Base-by-base conservation (phyloP, 2,329 filamentous ascomycete species). In the Ophiocordyceps unilateralis region DNA sequence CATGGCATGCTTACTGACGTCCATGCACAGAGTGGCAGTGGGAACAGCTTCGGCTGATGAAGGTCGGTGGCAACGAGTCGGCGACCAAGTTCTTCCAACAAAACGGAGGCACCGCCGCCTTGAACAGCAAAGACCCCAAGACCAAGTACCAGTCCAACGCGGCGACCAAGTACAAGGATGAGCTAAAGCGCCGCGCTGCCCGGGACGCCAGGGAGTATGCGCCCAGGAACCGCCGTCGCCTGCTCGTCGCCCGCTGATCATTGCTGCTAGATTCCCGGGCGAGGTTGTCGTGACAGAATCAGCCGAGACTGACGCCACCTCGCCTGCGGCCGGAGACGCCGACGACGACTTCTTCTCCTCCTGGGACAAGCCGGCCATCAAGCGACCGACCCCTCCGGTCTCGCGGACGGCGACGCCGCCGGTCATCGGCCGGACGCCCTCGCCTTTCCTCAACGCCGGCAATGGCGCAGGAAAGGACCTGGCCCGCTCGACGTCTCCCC, bases 301-400 rank as follows among this genome's bases (percentile, higher is more conserved):
- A 26, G 69, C 72, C 48, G 73, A 78, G 21, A 67, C 72, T 41
- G 80, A 85, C 46, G 79, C 75, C 50, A 69, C 76, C 32, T 76
- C 72, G 50, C 93, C 86, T 11, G 84, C 88, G n/a, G 74, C 82
- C 39, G 82, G 78, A 51, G 87, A 94, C 51, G 71, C 76, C 20
- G 88, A 95, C 52, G 88, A 95, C 56, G 91, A 96, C 60, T 98
- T 98, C 70, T 98, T 98, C 66, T 94, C 89, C 10, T 95, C 87
- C 1, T 98, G 89, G 91, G 91, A 96, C 58, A 95, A 96, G 67
- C 91, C 91, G 20, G 76, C 87, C 5, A 93, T 98, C 65, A 98
- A 96, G 72, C 80, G 87, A 53, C 89, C 89, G 30, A 95, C 86
- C 49, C 93, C 93, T 51, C 89, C 91, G 15, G 75, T 91, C 38